These are phyloP conservation scores for Lipomyces orientalis DNA, from an alignment of 805 yeast species.

Conservation along the genomic window DNA sequence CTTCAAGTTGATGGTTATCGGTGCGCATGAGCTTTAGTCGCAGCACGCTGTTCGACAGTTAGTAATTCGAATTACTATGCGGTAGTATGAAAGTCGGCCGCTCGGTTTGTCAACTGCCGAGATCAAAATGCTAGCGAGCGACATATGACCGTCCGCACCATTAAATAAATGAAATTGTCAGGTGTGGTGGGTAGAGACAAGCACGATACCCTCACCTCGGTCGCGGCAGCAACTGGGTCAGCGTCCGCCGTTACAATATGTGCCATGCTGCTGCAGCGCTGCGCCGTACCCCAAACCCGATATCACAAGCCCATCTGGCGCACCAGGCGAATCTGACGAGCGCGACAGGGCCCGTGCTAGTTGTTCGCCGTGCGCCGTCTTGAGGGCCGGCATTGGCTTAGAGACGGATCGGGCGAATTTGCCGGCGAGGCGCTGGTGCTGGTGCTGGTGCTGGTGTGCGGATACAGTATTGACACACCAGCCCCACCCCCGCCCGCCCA, in stretches of 20 bases:
- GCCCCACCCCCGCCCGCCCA: not conserved
- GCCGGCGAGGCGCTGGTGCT: conserved; percentile 1
- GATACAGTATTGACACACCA: not conserved
- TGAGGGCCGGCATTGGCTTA: not conserved
- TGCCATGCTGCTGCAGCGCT: conserved; percentile 1
- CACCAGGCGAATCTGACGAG: not conserved
- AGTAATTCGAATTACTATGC: not conserved
- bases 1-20: not conserved
- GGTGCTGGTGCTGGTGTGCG: not conserved
- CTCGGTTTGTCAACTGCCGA: not conserved
- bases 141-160: not conserved
- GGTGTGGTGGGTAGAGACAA: not conserved
- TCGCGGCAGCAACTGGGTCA: conserved; percentile 1
- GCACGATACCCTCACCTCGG: not conserved
- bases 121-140: not conserved
- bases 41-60: not conserved
- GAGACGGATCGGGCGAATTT: not conserved
- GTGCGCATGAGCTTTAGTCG: not conserved
- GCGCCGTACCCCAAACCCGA: conserved; percentile 1
- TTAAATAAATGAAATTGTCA: not conserved
- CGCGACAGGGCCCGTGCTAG: not conserved
- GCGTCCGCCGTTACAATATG: not conserved
- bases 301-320: not conserved
- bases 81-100: not conserved
- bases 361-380: conserved; percentile 1